Conservation (phyloP, 2,329 filamentous ascomycete genomes). For the Nothopassalora personata region DNA sequence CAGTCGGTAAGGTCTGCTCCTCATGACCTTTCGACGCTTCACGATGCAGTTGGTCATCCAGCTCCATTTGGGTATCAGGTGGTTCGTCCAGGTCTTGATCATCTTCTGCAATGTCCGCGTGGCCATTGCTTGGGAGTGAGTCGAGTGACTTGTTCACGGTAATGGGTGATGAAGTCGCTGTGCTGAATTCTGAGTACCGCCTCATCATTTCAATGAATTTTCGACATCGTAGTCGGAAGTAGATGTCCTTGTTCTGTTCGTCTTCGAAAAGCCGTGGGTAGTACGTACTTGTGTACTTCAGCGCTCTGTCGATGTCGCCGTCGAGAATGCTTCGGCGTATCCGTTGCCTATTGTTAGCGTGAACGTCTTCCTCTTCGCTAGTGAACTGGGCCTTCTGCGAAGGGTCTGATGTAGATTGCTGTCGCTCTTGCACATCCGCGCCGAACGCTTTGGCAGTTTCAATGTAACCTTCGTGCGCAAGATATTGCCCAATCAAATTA, state of each 20-base stretch:
- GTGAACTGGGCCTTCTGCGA: conserved; percentile 43
- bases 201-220: conserved; percentile 96
- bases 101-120: conserved; percentile 11
- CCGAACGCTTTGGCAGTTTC: conserved; percentile 82
- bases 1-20: conserved; percentile 18
- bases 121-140: conserved; percentile 28
- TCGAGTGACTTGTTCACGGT: conserved; percentile 25
- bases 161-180: conserved; percentile 32
- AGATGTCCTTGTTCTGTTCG: conserved; percentile 65
- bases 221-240: conserved; percentile 81
- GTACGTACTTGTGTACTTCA: conserved; percentile 71
- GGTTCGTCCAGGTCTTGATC: conserved; percentile 44
- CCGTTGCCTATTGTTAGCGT: conserved; percentile 75
- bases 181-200: conserved; percentile 60
- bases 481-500: conserved; percentile 76
- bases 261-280: conserved; percentile 76
- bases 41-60: conserved; percentile 48
- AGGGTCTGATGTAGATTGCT: conserved; percentile 52
- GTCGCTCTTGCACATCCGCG: conserved; percentile 67
- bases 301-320: conserved; percentile 83
- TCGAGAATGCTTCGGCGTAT: conserved; percentile 84
- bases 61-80: conserved; percentile 48
- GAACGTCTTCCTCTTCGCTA: conserved; percentile 45
- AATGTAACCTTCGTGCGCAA: conserved; percentile 92
- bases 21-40: conserved; percentile 21